Conservation (phyloP, 495 filamentous ascomycete genomes). For the Cercophora sp. region DNA sequence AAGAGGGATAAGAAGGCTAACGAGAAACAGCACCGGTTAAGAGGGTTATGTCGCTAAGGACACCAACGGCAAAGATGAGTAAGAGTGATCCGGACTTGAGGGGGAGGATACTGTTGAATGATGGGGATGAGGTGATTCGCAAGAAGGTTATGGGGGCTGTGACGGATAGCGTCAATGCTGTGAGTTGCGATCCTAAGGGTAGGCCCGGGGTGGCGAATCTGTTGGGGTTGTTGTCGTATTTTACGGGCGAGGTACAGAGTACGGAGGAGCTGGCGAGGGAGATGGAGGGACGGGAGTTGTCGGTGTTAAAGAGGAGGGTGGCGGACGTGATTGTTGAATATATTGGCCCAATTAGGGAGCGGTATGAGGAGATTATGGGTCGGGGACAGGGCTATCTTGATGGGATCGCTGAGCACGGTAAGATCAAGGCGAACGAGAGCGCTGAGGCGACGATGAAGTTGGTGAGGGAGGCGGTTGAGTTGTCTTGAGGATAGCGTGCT, state of each 20-base stretch:
- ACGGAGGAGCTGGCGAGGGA: constrained; percentile 54
- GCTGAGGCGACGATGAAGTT: constrained; percentile 63
- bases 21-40: constrained; percentile 67
- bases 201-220: constrained; percentile 88
- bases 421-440: constrained; percentile 54
- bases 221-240: constrained; percentile 67
- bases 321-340: constrained; percentile 49
- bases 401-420: constrained; percentile 56
- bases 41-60: constrained; percentile 81
- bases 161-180: constrained; percentile 63
- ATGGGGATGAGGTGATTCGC: constrained; percentile 54
- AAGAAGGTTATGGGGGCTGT: constrained; percentile 66
- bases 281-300: constrained; percentile 49
- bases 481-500: no score
- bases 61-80: constrained; percentile 83
- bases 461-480: constrained; percentile 61
- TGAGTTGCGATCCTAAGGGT: constrained; percentile 65
- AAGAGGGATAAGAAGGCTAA: no score
- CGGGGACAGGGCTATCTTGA: constrained; percentile 50
- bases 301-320: constrained; percentile 65
- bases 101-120: constrained; percentile 80
- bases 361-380: constrained; percentile 53
- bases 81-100: constrained; percentile 70
- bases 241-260: constrained; percentile 39
- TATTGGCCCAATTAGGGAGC: constrained; percentile 57